Conservation (phyloP, 306 rosid species). For the Citrullus mucosospermus region DNA sequence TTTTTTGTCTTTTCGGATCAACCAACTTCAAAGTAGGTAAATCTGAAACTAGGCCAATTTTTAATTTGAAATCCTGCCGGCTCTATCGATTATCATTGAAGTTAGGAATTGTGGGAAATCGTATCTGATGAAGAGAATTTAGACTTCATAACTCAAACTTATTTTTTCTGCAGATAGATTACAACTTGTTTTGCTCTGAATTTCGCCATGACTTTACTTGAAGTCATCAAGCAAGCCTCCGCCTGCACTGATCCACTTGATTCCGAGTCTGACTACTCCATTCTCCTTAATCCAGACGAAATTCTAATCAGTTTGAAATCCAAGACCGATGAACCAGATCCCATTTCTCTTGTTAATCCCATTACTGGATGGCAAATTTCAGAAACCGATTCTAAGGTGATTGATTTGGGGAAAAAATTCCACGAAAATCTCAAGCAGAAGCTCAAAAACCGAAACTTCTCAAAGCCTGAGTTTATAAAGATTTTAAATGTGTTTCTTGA, state of each 20-base stretch:
- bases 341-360: slow-evolving; percentile 26
- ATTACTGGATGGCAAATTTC: slow-evolving; percentile 54
- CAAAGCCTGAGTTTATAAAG: slow-evolving; percentile 32
- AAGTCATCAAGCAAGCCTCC: slow-evolving; percentile 42
- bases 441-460: slow-evolving; percentile 27
- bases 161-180: neutral
- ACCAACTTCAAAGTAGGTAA: neutral
- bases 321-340: slow-evolving; percentile 21
- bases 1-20: neutral
- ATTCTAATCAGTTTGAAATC: slow-evolving; percentile 36
- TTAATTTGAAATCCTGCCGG: neutral
- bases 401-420: slow-evolving; percentile 40
- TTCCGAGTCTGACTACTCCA: slow-evolving; percentile 34
- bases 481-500: slow-evolving; percentile 42
- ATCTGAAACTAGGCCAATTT: neutral
- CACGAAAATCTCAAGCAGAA: slow-evolving; percentile 26
- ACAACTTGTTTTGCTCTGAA: neutral
- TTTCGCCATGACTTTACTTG: slow-evolving; percentile 48
- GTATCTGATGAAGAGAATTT: neutral
- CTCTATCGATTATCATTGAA: neutral
- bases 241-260: slow-evolving; percentile 17
- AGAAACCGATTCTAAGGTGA: slow-evolving; percentile 28
- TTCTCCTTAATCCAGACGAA: slow-evolving; percentile 53
- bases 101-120: neutral
- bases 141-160: neutral